Conservation (phyloP, 75 land plant genomes). For the Cunninghamia lanceolata region DNA sequence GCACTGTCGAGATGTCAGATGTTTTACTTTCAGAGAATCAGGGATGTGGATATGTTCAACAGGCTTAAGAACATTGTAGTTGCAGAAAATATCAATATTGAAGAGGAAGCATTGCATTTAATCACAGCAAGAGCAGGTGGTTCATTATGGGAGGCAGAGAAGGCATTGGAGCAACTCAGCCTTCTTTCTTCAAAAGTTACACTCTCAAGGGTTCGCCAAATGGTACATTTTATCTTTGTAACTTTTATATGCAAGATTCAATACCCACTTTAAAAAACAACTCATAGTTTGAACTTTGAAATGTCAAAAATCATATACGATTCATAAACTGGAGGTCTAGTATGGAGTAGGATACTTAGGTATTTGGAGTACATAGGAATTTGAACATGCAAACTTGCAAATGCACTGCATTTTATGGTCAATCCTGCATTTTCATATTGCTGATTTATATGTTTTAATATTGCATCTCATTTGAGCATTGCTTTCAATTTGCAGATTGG, state of each 20-base stretch:
- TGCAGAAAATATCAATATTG: constrained; percentile 60
- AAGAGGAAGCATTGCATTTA: constrained; percentile 55
- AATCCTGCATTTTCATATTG: not conserved
- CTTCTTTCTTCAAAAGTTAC: constrained; percentile 68
- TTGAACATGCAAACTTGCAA: not conserved
- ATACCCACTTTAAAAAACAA: no score
- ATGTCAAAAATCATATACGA: not conserved
- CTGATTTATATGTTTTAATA: not conserved
- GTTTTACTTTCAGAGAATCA: constrained; percentile 64
- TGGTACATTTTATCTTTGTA: constrained; percentile 13
- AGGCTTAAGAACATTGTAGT: constrained; percentile 41
- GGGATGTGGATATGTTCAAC: constrained; percentile 46
- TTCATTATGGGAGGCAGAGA: constrained; percentile 82
- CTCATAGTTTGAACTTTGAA: not conserved
- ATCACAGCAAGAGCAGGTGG: constrained; percentile 69
- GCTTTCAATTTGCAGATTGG: constrained; percentile 50
- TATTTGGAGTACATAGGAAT: no score
- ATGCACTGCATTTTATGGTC: not conserved
- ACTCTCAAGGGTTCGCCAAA: constrained; percentile 38
- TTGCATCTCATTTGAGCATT: not conserved
- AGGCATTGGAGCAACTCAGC: constrained; percentile 71
- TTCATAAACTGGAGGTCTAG: not conserved
- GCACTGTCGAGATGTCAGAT: constrained; percentile 67
- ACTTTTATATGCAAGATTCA: constrained; percentile 18
- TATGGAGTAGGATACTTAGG: not conserved